Evolutionary conservation across 176 grass and related monocot genomes (phyloP).

Genomic region (Phoenix roebelenii): DNA sequence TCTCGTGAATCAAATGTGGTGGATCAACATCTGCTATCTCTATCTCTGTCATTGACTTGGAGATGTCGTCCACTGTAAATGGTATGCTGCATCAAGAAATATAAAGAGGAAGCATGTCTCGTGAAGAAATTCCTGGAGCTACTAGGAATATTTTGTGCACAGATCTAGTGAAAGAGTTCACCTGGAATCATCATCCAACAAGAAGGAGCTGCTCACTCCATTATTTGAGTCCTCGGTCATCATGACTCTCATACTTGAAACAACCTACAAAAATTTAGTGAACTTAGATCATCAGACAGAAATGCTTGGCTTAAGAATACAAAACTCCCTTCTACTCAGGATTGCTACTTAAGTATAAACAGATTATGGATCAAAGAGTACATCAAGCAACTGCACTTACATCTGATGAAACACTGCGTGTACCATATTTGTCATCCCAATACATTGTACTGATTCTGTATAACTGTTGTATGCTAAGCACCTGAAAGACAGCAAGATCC

Average conservation of each 20-base stretch:
- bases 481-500: slow-evolving; percentile 26
- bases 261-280: slow-evolving; percentile 29
- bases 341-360: no score
- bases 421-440: slow-evolving; percentile 88
- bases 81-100: slow-evolving; percentile 58
- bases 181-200: slow-evolving; percentile 85
- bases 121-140: slow-evolving; percentile 1
- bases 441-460: slow-evolving; percentile 82
- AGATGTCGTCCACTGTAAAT: slow-evolving; percentile 80
- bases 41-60: slow-evolving; percentile 59
- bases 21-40: slow-evolving; percentile 61
- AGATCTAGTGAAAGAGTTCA: neutral
- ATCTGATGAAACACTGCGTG: slow-evolving; percentile 70
- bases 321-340: no score
- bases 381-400: slow-evolving; percentile 31
- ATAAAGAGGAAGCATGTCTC: slow-evolving; percentile 15
- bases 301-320: no score
- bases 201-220: slow-evolving; percentile 25
- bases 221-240: slow-evolving; percentile 52
- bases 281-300: no score
- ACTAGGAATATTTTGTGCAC: neutral
- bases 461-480: slow-evolving; percentile 74
- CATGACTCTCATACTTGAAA: slow-evolving; percentile 50
- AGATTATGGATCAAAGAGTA: neutral
- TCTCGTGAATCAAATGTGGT: slow-evolving; percentile 50